A percentile compares a stretch with the other conserved stretches of the same genome.
phyloP scores from a whole-genome alignment of 495 filamentous ascomycete genomes.

The Penicillium cataractarum region DNA sequence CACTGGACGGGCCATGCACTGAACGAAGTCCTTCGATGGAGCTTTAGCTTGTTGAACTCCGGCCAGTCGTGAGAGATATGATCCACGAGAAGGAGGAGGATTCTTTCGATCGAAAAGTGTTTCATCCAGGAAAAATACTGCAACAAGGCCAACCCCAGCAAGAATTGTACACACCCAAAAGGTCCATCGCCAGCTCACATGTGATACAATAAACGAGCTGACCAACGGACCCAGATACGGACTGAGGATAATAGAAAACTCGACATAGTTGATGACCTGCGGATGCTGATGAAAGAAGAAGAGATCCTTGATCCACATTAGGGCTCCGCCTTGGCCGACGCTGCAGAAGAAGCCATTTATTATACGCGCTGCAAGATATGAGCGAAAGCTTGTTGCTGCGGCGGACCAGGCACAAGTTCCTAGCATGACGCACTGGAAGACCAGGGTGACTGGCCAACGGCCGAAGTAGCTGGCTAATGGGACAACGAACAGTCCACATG shows the following conservation, averaged over 20 bases:
- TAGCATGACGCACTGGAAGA: slow-evolving; percentile 16
- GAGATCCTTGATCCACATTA: slow-evolving; percentile 68
- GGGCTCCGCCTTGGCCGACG: slow-evolving; percentile 55
- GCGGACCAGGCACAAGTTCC: slow-evolving; percentile 20
- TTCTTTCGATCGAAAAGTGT: slow-evolving; percentile 59
- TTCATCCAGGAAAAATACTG: slow-evolving; percentile 59
- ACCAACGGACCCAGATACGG: slow-evolving; percentile 65
- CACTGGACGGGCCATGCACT: slow-evolving; percentile 37
- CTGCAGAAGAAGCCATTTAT: slow-evolving; percentile 67
- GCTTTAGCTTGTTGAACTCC: slow-evolving; percentile 49
- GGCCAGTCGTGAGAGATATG: slow-evolving; percentile 49
- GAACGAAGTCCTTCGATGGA: slow-evolving; percentile 47
- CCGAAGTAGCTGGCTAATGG: slow-evolving; percentile 22
- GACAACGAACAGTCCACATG: slow-evolving; percentile 20
- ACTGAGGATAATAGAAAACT: slow-evolving; percentile 53
- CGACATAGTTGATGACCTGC: slow-evolving; percentile 67
- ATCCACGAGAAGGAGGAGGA: slow-evolving; percentile 30
- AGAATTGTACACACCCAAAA: slow-evolving; percentile 59
- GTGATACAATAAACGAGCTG: slow-evolving; percentile 59
- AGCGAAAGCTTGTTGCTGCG: slow-evolving; percentile 22
- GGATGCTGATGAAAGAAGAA: slow-evolving; percentile 68
- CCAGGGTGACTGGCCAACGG: slow-evolving; percentile 17
- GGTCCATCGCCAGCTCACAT: slow-evolving; percentile 52
- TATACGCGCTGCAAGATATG: slow-evolving; percentile 53
- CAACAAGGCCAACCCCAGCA: slow-evolving; percentile 49